These are phyloP conservation scores for Chaetomidium leptoderma DNA, from an alignment of 495 filamentous ascomycete species.

Conservation along the genomic window DNA sequence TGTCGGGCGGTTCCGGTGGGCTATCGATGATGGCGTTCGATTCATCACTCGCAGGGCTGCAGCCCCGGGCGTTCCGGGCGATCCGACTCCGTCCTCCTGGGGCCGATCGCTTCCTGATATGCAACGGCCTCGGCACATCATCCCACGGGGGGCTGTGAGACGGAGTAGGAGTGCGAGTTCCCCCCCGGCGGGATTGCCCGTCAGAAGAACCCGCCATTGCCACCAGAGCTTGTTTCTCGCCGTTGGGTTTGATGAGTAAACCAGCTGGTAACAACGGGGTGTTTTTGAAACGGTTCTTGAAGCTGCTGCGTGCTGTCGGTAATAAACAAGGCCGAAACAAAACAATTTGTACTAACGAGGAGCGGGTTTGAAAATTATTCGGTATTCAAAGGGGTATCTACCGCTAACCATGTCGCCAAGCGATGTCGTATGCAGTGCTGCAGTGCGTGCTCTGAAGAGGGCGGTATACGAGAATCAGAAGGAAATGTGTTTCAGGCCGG, in stretches of 20 bases:
- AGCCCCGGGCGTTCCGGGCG: not conserved
- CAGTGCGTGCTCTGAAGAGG: not conserved
- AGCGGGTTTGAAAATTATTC: constrained; percentile 1
- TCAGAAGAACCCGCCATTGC: not conserved
- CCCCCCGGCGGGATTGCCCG: not conserved
- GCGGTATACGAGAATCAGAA: not conserved
- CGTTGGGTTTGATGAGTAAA: too few relatives aligned
- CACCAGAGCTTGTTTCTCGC: not conserved
- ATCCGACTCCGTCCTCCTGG: constrained; percentile 2
- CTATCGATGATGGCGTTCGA: constrained; percentile 26
- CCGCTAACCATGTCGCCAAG: constrained; percentile 4
- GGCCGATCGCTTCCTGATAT: constrained; percentile 30
- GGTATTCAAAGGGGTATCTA: constrained; percentile 10
- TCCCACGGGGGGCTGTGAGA: not conserved
- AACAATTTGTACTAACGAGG: not conserved
- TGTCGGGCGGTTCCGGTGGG: constrained; percentile 17
- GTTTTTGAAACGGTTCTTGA: not conserved
- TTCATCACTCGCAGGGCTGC: constrained; percentile 17
- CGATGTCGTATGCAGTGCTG: not conserved
- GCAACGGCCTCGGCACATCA: constrained; percentile 29
- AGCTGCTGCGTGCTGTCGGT: not conserved
- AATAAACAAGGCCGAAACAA: not conserved
- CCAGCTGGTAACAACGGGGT: too few relatives aligned
- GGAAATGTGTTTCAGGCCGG: not conserved
- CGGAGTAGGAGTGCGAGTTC: not conserved